phyloP scores from a whole-genome alignment of 2,329 filamentous ascomycete species.

The Pyricularia grisea region DNA sequence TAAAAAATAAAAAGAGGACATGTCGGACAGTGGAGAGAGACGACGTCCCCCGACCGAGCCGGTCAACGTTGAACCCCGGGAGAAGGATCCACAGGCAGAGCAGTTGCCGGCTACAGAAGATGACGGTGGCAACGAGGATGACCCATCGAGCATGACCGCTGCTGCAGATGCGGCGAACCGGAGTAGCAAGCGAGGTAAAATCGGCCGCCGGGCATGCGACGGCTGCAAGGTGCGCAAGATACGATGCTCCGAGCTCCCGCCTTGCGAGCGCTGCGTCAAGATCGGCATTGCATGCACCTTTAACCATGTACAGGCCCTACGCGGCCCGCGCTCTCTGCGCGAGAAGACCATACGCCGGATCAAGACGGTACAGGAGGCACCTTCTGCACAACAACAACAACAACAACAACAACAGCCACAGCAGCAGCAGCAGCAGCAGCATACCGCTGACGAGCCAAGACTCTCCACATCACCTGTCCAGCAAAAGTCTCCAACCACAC shows the following conservation, averaged over 20 bases:
- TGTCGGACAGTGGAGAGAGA: background rate
- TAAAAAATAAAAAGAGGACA: background rate
- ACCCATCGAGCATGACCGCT: background rate
- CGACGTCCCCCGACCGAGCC: background rate
- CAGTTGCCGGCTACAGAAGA: background rate
- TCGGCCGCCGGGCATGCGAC: slow-evolving; percentile 35
- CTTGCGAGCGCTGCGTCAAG: slow-evolving; percentile 33
- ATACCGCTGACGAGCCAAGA: background rate
- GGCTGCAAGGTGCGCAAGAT: slow-evolving; percentile 44
- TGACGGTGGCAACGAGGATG: background rate
- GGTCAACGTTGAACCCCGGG: background rate
- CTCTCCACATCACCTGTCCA: background rate
- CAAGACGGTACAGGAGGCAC: background rate
- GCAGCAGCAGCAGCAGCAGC: background rate
- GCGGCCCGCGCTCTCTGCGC: slow-evolving; percentile 36
- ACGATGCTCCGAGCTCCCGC: slow-evolving; percentile 35
- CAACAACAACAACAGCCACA: background rate
- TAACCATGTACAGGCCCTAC: slow-evolving; percentile 29
- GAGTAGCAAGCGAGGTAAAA: slow-evolving; percentile 14
- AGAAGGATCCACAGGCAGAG: background rate
- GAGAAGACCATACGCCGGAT: slow-evolving; percentile 34
- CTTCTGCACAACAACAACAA: background rate
- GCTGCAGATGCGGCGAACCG: background rate
- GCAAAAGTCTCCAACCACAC: background rate
- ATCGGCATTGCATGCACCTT: slow-evolving; percentile 41